Evolutionary conservation across 139 green algal genomes (phyloP).

Genomic region (Micractinium conductrix): DNA sequence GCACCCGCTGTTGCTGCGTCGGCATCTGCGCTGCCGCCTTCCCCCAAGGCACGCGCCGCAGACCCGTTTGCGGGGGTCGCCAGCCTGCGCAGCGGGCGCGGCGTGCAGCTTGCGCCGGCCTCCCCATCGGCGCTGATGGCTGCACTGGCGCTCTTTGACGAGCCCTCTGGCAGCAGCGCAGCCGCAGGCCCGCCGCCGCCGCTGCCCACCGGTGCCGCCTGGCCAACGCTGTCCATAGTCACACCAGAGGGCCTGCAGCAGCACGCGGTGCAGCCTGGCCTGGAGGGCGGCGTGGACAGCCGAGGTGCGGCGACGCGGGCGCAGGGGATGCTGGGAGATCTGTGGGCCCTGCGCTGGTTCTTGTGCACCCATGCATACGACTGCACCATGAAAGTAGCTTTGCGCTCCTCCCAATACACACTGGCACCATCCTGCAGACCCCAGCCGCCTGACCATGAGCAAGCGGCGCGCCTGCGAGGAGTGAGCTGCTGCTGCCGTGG

Average conservation of each 20-base stretch:
- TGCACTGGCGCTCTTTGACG: slow-evolving; percentile 3
- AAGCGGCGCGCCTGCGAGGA: slow-evolving; percentile 3
- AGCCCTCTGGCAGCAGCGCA: background rate
- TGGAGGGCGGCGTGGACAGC: background rate
- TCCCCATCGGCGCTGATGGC: background rate
- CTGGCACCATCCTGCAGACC: background rate
- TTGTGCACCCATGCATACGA: background rate
- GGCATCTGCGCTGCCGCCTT: background rate
- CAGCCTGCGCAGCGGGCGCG: background rate
- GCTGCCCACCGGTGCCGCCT: slow-evolving; percentile 1
- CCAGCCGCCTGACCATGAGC: background rate
- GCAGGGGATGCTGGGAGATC: background rate
- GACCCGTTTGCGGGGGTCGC: background rate
- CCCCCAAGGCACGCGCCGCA: background rate
- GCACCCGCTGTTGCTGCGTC: background rate
- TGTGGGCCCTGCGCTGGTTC: background rate
- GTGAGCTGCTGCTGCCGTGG: too few species aligned
- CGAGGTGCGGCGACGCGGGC: background rate
- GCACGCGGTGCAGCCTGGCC: background rate
- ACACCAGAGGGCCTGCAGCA: slow-evolving; percentile 3
- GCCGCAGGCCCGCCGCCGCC: background rate
- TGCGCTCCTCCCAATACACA: background rate
- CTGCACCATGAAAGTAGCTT: background rate
- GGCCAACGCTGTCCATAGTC: slow-evolving; percentile 5
- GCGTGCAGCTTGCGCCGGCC: background rate